A percentile compares a stretch with the other conserved stretches of the same genome.
Evolutionary conservation across 306 rosid genomes (phyloP).

Genomic region (Corylus avellana): DNA sequence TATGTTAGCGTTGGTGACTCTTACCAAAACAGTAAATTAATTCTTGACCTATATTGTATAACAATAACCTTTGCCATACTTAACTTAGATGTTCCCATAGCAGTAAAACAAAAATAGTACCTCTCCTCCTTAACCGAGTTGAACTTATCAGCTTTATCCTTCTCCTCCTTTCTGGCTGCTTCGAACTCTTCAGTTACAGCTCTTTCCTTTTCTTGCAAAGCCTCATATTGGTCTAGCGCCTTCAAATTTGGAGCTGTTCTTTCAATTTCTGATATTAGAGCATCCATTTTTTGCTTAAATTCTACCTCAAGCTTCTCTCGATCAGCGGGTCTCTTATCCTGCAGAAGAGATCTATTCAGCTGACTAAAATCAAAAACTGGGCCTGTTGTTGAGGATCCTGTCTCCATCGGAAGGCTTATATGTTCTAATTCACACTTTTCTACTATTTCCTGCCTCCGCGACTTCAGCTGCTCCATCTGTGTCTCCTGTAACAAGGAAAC

Average conservation of each 20-base stretch:
- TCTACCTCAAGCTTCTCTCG: slow-evolving; percentile 75
- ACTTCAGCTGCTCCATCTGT: slow-evolving; percentile 69
- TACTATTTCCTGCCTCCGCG: slow-evolving; percentile 78
- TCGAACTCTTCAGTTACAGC: slow-evolving; percentile 81
- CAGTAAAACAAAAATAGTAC: slow-evolving; percentile 37
- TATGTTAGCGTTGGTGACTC: not conserved
- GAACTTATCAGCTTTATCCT: slow-evolving; percentile 71
- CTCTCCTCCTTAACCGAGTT: slow-evolving; percentile 79
- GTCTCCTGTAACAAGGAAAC: slow-evolving; percentile 60
- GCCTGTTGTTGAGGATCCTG: slow-evolving; percentile 59
- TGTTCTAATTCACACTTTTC: slow-evolving; percentile 90
- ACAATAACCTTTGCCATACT: not conserved
- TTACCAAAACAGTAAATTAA: not conserved
- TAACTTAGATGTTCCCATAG: not conserved
- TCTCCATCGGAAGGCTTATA: slow-evolving; percentile 89
- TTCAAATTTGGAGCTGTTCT: slow-evolving; percentile 97
- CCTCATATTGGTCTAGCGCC: slow-evolving; percentile 96
- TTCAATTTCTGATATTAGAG: slow-evolving; percentile 77
- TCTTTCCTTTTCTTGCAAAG: slow-evolving; percentile 84
- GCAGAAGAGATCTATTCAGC: slow-evolving; percentile 59
- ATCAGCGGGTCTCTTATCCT: slow-evolving; percentile 66
- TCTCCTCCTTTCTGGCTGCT: slow-evolving; percentile 84
- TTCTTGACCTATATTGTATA: not conserved
- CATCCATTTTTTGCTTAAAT: slow-evolving; percentile 75
- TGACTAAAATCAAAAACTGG: slow-evolving; percentile 71